These are phyloP conservation scores for Coprinellus aureogranulatus DNA, from an alignment of 768 basidiomycete species.

Conservation along the genomic window DNA sequence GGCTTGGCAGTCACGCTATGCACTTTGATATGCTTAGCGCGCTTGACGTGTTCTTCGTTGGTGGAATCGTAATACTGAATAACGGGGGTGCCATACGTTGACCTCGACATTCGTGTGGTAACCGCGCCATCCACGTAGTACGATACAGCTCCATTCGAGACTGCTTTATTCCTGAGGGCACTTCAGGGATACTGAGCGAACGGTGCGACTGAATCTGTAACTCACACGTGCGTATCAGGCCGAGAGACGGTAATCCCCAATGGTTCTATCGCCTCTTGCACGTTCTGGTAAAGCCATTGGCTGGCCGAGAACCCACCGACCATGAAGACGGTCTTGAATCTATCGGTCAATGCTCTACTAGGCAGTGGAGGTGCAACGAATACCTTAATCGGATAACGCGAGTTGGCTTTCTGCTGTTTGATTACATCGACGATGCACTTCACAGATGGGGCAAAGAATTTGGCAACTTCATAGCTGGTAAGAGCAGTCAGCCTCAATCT, in stretches of 20 bases:
- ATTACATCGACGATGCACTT: constrained; percentile 21
- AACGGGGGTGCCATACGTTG: constrained; percentile 39
- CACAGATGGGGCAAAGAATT: constrained; percentile 27
- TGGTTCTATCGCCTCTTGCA: constrained; percentile 36
- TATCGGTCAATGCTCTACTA: not conserved
- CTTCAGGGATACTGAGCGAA: not conserved
- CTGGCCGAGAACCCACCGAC: constrained; percentile 62
- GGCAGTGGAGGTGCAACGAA: not conserved
- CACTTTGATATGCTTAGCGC: not conserved
- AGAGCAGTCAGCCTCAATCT: no score
- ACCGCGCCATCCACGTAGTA: constrained; percentile 40
- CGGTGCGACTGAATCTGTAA: not conserved
- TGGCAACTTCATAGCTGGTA: constrained; percentile 15
- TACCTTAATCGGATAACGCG: constrained; percentile 10
- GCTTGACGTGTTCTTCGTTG: constrained; percentile 35
- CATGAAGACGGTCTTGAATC: constrained; percentile 43
- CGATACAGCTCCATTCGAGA: constrained; percentile 26
- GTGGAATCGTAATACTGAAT: constrained; percentile 24
- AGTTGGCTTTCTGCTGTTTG: constrained; percentile 12
- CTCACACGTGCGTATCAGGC: constrained; percentile 55
- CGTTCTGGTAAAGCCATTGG: constrained; percentile 47
- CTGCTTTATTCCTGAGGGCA: constrained; percentile 19
- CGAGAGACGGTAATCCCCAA: constrained; percentile 43
- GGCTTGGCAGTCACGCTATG: not conserved
- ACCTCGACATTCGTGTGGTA: constrained; percentile 35